Evolutionary conservation across 768 basidiomycete genomes (phyloP).

Genomic region (Favolaschia claudopus): DNA sequence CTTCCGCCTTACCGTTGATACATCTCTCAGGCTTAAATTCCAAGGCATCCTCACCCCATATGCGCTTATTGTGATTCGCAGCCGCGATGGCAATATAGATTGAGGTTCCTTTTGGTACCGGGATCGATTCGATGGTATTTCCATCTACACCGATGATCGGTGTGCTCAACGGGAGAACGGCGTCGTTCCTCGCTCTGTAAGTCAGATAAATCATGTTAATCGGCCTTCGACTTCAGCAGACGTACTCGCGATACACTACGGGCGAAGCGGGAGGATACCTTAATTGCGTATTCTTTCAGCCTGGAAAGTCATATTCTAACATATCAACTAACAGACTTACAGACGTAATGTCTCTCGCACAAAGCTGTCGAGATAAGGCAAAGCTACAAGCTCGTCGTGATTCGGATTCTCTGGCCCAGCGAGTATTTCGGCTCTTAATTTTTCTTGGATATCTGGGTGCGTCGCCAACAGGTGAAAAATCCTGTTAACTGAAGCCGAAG

Average conservation of each 20-base stretch:
- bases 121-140: constrained; percentile 25
- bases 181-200: constrained; percentile 24
- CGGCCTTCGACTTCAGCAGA: background rate
- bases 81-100: constrained; percentile 37
- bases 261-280: background rate
- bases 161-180: constrained; percentile 42
- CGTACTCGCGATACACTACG: background rate
- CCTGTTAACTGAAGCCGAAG: background rate
- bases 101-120: constrained; percentile 37
- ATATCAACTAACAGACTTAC: too few relatives aligned
- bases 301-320: too few relatives aligned
- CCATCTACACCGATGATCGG: constrained; percentile 43
- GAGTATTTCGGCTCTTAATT: background rate
- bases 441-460: background rate
- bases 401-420: background rate
- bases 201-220: background rate
- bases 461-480: background rate
- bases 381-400: background rate
- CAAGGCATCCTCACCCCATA: constrained; percentile 52
- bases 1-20: constrained; percentile 17
- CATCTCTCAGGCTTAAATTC: constrained; percentile 59
- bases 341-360: background rate
- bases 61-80: constrained; percentile 42
- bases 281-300: background rate
- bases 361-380: background rate